A percentile compares a stretch with the other conserved stretches of the same genome.
Conservation (phyloP, 2,329 filamentous ascomycete genomes). For the Aspergillus versicolor region DNA sequence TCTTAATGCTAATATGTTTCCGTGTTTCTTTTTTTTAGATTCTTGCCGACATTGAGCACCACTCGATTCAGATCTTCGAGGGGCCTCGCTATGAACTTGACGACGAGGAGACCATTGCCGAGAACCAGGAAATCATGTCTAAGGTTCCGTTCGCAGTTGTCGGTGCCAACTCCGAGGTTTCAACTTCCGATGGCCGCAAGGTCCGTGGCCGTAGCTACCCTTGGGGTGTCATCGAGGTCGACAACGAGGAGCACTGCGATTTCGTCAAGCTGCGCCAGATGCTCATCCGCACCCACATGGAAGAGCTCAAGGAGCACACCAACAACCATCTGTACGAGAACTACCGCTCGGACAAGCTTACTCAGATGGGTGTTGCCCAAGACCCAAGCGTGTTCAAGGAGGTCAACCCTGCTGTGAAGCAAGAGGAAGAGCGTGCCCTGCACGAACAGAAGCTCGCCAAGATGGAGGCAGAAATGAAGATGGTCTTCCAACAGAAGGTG, state of each 20-base stretch:
- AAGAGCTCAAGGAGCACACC: constrained; percentile 99
- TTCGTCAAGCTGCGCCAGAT: constrained; percentile 99
- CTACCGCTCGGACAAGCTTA: constrained; percentile 99
- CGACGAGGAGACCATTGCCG: constrained; percentile 98
- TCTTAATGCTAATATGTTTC: constrained; percentile 24
- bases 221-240: constrained; percentile 98
- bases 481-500: constrained; percentile 99
- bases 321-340: constrained; percentile 99
- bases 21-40: constrained; percentile 60
- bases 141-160: constrained; percentile 99
- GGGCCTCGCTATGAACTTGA: constrained; percentile 97
- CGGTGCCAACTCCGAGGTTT: constrained; percentile 92
- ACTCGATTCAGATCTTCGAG: constrained; percentile 98
- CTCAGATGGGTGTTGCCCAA: constrained; percentile 96
- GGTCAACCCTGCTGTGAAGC: constrained; percentile 99
- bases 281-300: constrained; percentile 99
- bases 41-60: constrained; percentile 91
- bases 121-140: constrained; percentile 99
- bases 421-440: constrained; percentile 95
- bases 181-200: constrained; percentile 86
- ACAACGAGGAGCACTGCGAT: constrained; percentile 99
- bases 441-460: constrained; percentile 99
- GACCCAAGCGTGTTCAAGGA: constrained; percentile 99
- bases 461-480: constrained; percentile 99
- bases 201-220: constrained; percentile 95